A percentile compares a stretch with the other conserved stretches of the same genome.
Conservation (phyloP, 202 grass and related monocot species). For the Thinopyrum obtusiflorum region DNA sequence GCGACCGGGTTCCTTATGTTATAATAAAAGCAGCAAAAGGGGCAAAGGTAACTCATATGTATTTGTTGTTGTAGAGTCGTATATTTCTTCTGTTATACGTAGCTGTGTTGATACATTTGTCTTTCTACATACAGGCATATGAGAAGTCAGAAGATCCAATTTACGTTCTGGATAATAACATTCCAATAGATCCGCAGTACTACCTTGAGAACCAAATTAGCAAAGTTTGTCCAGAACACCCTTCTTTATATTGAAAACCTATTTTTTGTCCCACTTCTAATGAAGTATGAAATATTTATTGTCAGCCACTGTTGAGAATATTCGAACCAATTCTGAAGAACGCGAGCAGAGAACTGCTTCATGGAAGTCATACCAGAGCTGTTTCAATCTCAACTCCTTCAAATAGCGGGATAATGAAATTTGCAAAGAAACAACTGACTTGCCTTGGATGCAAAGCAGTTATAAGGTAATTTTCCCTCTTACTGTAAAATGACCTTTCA, state of each 20-base stretch:
- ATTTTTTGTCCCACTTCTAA: neutral
- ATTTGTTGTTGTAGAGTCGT: neutral
- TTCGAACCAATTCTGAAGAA: constrained; percentile 99
- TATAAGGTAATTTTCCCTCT: constrained; percentile 53
- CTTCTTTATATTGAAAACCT: constrained; percentile 10
- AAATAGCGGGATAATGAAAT: constrained; percentile 98
- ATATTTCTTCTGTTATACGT: neutral
- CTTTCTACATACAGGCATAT: constrained; percentile 69
- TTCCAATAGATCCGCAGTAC: constrained; percentile 97
- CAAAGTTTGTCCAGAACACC: constrained; percentile 53
- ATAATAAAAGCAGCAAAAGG: constrained; percentile 99
- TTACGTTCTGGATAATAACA: constrained; percentile 95
- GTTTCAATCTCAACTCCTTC: constrained; percentile 96
- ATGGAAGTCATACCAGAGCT: constrained; percentile 95
- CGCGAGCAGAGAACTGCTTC: constrained; percentile 87
- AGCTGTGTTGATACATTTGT: constrained; percentile 40
- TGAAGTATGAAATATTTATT: neutral
- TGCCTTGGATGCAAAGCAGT: constrained; percentile 98
- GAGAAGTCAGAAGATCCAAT: constrained; percentile 99
- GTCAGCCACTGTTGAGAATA: constrained; percentile 86
- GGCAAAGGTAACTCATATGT: constrained; percentile 65
- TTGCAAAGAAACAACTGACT: constrained; percentile 90
- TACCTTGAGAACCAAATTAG: constrained; percentile 99
- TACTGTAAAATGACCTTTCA: neutral
- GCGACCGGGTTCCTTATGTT: constrained; percentile 95